phyloP scores from a whole-genome alignment of 768 basidiomycete genomes.

The Rhizopogon vesiculosus region DNA sequence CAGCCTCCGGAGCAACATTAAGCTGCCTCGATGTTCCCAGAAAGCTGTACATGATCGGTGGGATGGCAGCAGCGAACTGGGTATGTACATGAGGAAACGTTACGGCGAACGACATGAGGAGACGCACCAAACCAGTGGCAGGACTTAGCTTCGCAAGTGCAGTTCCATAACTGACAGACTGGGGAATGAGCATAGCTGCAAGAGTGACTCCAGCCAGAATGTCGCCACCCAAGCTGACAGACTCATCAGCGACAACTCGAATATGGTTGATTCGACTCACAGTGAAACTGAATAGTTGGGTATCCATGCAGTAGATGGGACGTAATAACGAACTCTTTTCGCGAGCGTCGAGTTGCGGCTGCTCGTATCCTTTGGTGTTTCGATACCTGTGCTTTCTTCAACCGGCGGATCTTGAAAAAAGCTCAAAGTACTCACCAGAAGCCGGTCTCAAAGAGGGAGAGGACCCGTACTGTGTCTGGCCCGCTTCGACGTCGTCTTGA shows the following conservation, averaged over 20 bases:
- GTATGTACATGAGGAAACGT: not conserved
- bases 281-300: conserved; percentile 66
- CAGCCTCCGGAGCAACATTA: conserved; percentile 86
- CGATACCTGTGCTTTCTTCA: not conserved
- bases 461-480: conserved; percentile 12
- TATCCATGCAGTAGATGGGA: conserved; percentile 77
- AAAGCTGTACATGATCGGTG: conserved; percentile 85
- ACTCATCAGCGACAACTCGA: not conserved
- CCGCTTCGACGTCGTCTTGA: conserved; percentile 22
- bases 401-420: not conserved
- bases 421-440: conserved; percentile 9
- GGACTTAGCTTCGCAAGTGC: conserved; percentile 84
- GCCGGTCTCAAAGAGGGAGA: conserved; percentile 12
- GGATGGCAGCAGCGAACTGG: conserved; percentile 82
- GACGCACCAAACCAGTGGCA: conserved; percentile 74
- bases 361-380: conserved; percentile 11
- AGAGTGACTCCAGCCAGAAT: conserved; percentile 84
- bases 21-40: conserved; percentile 81
- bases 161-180: conserved; percentile 89
- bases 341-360: conserved; percentile 28
- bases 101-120: not conserved
- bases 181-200: conserved; percentile 78
- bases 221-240: conserved; percentile 56
- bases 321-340: conserved; percentile 64
- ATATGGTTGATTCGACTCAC: conserved; percentile 35